phyloP scores from a whole-genome alignment of 176 grass and related monocot species.

The Lolium multiflorum region DNA sequence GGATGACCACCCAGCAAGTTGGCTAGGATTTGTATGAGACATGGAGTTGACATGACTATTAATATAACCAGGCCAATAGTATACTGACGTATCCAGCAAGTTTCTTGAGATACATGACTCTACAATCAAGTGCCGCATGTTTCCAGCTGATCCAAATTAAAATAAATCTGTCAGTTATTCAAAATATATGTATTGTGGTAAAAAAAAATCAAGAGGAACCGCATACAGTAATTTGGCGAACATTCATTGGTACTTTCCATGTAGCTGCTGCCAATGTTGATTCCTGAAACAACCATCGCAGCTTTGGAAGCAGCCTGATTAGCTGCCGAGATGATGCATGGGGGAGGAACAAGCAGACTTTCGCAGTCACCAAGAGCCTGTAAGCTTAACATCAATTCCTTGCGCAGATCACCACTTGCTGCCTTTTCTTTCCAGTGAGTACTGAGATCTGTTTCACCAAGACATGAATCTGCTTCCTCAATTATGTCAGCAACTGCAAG shows the following conservation, averaged over 20 bases:
- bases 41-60: constrained; percentile 58
- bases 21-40: constrained; percentile 65
- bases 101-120: constrained; percentile 95
- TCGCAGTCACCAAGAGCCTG: constrained; percentile 82
- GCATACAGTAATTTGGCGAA: constrained; percentile 69
- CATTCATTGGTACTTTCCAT: constrained; percentile 65
- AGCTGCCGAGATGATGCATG: constrained; percentile 72
- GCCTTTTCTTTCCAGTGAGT: constrained; percentile 54
- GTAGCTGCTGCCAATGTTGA: constrained; percentile 61
- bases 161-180: constrained; percentile 15
- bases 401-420: constrained; percentile 44
- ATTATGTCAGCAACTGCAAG: constrained; percentile 86
- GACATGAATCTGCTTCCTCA: constrained; percentile 63
- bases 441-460: constrained; percentile 47
- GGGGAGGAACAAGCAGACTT: constrained; percentile 88
- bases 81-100: constrained; percentile 89
- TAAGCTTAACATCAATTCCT: constrained; percentile 84
- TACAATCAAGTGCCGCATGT: constrained; percentile 94
- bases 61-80: constrained; percentile 91
- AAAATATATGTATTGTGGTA: constrained; percentile 31
- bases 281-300: constrained; percentile 74
- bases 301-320: constrained; percentile 92
- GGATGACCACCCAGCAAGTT: constrained; percentile 86
- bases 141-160: constrained; percentile 77
- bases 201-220: constrained; percentile 36